phyloP scores from a whole-genome alignment of 169 alveolate species.

The Hepatocystis sp. region DNA sequence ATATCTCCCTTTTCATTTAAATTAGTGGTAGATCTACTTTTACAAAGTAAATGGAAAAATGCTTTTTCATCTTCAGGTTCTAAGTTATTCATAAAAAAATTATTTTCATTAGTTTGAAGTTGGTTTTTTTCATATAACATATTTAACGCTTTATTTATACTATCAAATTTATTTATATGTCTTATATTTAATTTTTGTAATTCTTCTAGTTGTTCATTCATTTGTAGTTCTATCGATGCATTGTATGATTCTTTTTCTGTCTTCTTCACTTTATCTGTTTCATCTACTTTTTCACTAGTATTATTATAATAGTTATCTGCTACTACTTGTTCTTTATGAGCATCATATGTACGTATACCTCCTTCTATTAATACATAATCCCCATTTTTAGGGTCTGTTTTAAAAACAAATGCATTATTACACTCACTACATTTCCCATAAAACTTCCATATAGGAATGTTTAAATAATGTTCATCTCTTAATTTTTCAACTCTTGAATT shows the following conservation, averaged over 20 bases:
- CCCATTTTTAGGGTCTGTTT: conserved; percentile 93
- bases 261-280: conserved; percentile 54
- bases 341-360: conserved; percentile 90
- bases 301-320: conserved; percentile 76
- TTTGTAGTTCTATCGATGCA: conserved; percentile 60
- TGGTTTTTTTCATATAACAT: conserved; percentile 45
- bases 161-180: conserved; percentile 57
- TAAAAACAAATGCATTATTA: conserved; percentile 96
- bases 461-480: conserved; percentile 96
- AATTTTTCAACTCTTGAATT: conserved; percentile 95
- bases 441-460: conserved; percentile 97
- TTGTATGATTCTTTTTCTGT: conserved; percentile 71
- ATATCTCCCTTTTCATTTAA: neutral
- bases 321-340: conserved; percentile 82
- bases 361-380: conserved; percentile 93
- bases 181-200: conserved; percentile 65
- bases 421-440: conserved; percentile 98
- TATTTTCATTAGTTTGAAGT: conserved; percentile 34
- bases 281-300: conserved; percentile 13
- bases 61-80: conserved; percentile 65
- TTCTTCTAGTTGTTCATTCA: conserved; percentile 71
- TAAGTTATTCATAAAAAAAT: conserved; percentile 30
- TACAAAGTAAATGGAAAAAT: conserved; percentile 38
- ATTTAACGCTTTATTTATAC: conserved; percentile 67
- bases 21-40: conserved; percentile 24